Conservation (phyloP, 768 basidiomycete species). For the Kwoniella dendrophila region DNA sequence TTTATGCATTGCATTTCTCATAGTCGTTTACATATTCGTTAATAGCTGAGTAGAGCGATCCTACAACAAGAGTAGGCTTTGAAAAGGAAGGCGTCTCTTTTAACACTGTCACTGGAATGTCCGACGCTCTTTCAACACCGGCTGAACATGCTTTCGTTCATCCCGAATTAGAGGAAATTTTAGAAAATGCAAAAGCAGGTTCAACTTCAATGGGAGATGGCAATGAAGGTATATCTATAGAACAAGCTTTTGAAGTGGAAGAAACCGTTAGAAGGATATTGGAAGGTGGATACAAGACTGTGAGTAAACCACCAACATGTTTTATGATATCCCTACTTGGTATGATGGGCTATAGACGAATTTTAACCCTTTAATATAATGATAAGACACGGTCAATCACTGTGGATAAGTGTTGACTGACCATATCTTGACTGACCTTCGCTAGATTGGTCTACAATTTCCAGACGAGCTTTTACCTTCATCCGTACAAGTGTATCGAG, state of each 20-base stretch:
- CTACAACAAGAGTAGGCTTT: too few relatives aligned
- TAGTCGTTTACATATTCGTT: background rate
- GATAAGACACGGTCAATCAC: too few relatives aligned
- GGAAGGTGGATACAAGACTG: conserved; percentile 69
- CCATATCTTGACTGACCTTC: background rate
- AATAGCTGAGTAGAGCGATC: background rate
- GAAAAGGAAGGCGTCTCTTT: background rate
- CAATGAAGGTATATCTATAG: conserved; percentile 52
- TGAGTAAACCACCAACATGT: conserved; percentile 54
- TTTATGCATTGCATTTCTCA: too few relatives aligned
- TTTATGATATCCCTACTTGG: too few relatives aligned
- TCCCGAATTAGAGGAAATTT: conserved; percentile 28
- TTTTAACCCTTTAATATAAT: too few relatives aligned
- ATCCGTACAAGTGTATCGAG: conserved; percentile 78
- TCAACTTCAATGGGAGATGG: conserved; percentile 40
- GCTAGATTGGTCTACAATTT: conserved; percentile 79
- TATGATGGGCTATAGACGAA: too few relatives aligned
- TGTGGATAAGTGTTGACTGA: background rate
- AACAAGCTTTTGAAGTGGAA: conserved; percentile 74
- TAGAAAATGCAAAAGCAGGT: conserved; percentile 18
- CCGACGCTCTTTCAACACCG: conserved; percentile 49
- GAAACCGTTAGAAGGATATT: conserved; percentile 67
- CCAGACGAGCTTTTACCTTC: conserved; percentile 88
- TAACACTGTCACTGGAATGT: conserved; percentile 16
- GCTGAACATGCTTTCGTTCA: conserved; percentile 53